Percentiles rank a stretch among this genome's conserved stretches.
Evolutionary conservation across 371 early-diverging fungal genomes (phyloP).

Genomic region (Mortierella sp.): DNA sequence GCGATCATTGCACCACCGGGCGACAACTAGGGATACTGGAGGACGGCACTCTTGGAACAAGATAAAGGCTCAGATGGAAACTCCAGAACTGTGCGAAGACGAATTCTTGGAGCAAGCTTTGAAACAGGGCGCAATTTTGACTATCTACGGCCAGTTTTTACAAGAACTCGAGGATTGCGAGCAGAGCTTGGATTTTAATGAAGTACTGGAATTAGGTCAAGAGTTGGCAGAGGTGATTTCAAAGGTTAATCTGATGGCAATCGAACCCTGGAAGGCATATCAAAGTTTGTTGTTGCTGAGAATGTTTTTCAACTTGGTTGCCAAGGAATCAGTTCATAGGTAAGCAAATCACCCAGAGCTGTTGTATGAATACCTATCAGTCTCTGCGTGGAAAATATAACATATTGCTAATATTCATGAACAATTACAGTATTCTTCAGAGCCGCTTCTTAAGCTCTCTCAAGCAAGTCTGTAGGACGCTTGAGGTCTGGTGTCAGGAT

Average conservation of each 20-base stretch:
- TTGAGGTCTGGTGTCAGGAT: constrained; percentile 50
- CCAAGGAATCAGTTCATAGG: constrained; percentile 53
- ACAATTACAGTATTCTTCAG: constrained; percentile 27
- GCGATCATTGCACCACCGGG: neutral
- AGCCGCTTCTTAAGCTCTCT: constrained; percentile 50
- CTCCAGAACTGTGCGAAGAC: constrained; percentile 44
- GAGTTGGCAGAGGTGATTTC: constrained; percentile 42
- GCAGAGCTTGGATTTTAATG: constrained; percentile 38
- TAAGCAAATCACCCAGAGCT: constrained; percentile 2
- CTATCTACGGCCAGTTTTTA: constrained; percentile 39
- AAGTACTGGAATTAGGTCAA: constrained; percentile 36
- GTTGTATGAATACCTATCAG: neutral
- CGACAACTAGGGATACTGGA: neutral
- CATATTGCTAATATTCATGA: neutral
- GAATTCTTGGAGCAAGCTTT: constrained; percentile 41
- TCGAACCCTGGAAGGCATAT: constrained; percentile 47
- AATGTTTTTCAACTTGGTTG: constrained; percentile 47
- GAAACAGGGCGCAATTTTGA: constrained; percentile 44
- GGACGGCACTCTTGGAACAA: constrained; percentile 43
- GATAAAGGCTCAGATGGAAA: constrained; percentile 30
- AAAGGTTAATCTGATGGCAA: constrained; percentile 34
- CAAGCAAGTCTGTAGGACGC: constrained; percentile 36
- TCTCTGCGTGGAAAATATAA: neutral
- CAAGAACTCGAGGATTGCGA: constrained; percentile 42
- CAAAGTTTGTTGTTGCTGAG: constrained; percentile 41